These are phyloP conservation scores for Xylaria longipes DNA, from an alignment of 495 filamentous ascomycete genomes.

Conservation along the genomic window DNA sequence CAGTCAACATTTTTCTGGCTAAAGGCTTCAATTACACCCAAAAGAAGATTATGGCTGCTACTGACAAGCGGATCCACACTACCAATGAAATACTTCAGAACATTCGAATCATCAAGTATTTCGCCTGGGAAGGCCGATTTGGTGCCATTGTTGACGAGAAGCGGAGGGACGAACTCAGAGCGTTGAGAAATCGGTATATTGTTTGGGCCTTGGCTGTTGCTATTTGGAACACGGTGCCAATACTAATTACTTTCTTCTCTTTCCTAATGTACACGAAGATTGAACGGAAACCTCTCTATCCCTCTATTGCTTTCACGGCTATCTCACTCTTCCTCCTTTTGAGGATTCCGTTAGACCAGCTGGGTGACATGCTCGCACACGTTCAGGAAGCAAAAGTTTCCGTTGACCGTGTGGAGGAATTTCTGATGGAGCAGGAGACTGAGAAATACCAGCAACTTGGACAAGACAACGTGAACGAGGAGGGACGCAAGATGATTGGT, in stretches of 20 bases:
- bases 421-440: slow-evolving; percentile 92
- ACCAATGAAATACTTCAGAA: slow-evolving; percentile 98
- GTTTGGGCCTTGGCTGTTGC: slow-evolving; percentile 91
- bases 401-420: slow-evolving; percentile 94
- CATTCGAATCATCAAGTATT: slow-evolving; percentile 99
- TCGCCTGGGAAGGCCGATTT: slow-evolving; percentile 97
- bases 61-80: slow-evolving; percentile 93
- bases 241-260: slow-evolving; percentile 94
- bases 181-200: slow-evolving; percentile 81
- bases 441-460: slow-evolving; percentile 92
- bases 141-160: slow-evolving; percentile 87
- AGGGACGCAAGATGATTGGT: slow-evolving; percentile 73
- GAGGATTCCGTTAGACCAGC: slow-evolving; percentile 90
- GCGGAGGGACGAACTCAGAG: slow-evolving; percentile 75
- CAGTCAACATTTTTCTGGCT: slow-evolving; percentile 86
- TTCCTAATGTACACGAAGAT: slow-evolving; percentile 93
- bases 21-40: slow-evolving; percentile 83
- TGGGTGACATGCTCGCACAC: slow-evolving; percentile 98
- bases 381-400: slow-evolving; percentile 98
- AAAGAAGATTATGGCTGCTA: slow-evolving; percentile 89
- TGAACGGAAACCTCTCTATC: slow-evolving; percentile 86
- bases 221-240: slow-evolving; percentile 94
- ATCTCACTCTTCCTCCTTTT: slow-evolving; percentile 97
- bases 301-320: slow-evolving; percentile 95
- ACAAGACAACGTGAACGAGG: slow-evolving; percentile 63